These are phyloP conservation scores for Eucalyptus sp. DNA, from an alignment of 345 rosid species.

Conservation along the genomic window DNA sequence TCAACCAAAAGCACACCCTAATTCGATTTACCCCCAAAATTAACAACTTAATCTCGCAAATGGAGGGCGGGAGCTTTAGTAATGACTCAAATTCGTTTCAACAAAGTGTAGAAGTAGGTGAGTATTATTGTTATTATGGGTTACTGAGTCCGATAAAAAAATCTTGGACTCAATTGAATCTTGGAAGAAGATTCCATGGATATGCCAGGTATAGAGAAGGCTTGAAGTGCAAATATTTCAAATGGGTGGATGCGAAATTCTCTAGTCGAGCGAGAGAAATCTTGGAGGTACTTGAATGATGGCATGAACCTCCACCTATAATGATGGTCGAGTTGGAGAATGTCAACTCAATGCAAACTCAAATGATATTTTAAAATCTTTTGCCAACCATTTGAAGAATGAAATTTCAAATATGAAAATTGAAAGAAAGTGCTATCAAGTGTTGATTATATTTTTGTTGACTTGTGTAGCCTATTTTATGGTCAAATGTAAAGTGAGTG, in stretches of 20 bases:
- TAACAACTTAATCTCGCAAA: no score
- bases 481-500: not conserved
- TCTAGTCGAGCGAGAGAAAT: not conserved
- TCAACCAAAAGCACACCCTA: no score
- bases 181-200: not conserved
- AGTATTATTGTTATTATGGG: not conserved
- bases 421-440: not conserved
- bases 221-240: no score
- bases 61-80: not conserved
- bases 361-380: no score
- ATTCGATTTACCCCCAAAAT: no score
- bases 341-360: not conserved
- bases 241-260: not conserved
- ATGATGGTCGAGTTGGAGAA: not conserved
- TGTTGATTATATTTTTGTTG: no score
- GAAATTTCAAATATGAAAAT: not conserved
- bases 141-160: not conserved
- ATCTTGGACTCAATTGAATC: not conserved
- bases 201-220: not conserved
- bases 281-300: not conserved
- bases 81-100: not conserved
- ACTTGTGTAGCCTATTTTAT: not conserved
- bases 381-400: not conserved
- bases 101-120: not conserved
- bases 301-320: not conserved